Evolutionary conservation across 352 stramenopile genomes (phyloP), one percentile per base, ranked within the genome.

Genomic region (Saprolegnia diclina): DNA sequence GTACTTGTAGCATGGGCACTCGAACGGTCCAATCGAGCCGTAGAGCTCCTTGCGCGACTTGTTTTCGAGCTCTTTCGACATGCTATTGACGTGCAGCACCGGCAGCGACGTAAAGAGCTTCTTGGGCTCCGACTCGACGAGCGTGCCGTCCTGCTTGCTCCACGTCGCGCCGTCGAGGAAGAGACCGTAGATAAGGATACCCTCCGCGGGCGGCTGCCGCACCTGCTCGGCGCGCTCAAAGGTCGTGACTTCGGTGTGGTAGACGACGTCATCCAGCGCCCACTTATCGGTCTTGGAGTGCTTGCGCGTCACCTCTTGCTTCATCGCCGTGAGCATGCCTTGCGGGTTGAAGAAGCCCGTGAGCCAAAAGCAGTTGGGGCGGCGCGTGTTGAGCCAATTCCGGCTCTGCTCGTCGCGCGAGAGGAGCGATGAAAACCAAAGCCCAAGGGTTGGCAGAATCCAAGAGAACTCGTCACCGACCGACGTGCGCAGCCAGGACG

Each of bases 331-430:
- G 42, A 99, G 83, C 82, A 98, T 98, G 18, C 96, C 97, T 72
- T 98, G 94, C 22, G 96, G 97, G 74, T 99, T 99, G 79, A 98
- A 99, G 76, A 99, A 99, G 6, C 96, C 96, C 24, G 96, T 98
- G 56, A 99, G 78, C 96, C 95, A 99, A 76, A 98, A 99, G 62
- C 87, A 96, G 70, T 97, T 96, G 4, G 97, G 97, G 0, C 93
- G 81, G 11, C 94, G 91, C 19, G 81, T 96, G 69, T 98, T 98
- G 24, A 99, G 88, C 97, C 97, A 99, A 48, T 73, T 92, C 38
- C 94, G 84, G 52, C 96, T 96, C 81, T 99, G 96, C 68, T 98
- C 91, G 77, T 99, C 93, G 56, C 97, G 85, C 24, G 88, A 95
- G 37, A 98, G 83, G 9, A 99, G 79, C 52, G 91, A 98, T 56